phyloP scores from a whole-genome alignment of 1,139 yeast species.

The Zygoascus sp. region DNA sequence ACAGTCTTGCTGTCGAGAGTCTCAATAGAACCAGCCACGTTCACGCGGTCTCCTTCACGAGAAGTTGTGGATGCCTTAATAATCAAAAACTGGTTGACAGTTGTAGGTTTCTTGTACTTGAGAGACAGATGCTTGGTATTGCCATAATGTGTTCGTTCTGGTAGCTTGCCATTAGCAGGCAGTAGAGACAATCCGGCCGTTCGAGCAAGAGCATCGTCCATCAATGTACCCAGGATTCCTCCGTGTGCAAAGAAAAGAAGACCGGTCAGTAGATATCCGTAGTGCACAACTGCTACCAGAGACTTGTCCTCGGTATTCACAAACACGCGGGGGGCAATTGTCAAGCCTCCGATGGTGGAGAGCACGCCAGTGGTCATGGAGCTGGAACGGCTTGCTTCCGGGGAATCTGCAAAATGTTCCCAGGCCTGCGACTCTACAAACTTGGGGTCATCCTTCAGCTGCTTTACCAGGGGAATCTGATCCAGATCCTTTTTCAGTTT shows the following conservation, averaged over 20 bases:
- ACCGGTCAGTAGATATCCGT: constrained; percentile 78
- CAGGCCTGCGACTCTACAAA: constrained; percentile 53
- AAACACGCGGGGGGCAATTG: constrained; percentile 68
- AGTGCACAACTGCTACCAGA: constrained; percentile 66
- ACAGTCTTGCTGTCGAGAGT: constrained; percentile 40
- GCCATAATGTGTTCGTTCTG: constrained; percentile 17
- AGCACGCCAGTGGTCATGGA: constrained; percentile 37
- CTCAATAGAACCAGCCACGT: constrained; percentile 43
- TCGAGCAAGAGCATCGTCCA: constrained; percentile 69
- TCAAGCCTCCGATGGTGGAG: constrained; percentile 70
- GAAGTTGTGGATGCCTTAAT: constrained; percentile 47
- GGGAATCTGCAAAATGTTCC: constrained; percentile 48
- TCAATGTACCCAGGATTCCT: constrained; percentile 76
- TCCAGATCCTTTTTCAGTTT: constrained; percentile 38
- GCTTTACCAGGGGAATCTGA: constrained; percentile 49
- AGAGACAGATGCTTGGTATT: constrained; percentile 49
- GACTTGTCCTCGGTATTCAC: constrained; percentile 50
- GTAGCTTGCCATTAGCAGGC: neutral
- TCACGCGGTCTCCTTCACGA: constrained; percentile 33
- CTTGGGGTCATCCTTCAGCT: constrained; percentile 40
- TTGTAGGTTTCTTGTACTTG: constrained; percentile 65
- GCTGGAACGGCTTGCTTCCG: constrained; percentile 27
- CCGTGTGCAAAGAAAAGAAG: constrained; percentile 89
- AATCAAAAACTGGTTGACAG: constrained; percentile 74
- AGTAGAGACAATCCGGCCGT: constrained; percentile 44